Evolutionary conservation across 225 moss, liverwort and hornwort species (phyloP).

Genomic region (Polytrichum commune): DNA sequence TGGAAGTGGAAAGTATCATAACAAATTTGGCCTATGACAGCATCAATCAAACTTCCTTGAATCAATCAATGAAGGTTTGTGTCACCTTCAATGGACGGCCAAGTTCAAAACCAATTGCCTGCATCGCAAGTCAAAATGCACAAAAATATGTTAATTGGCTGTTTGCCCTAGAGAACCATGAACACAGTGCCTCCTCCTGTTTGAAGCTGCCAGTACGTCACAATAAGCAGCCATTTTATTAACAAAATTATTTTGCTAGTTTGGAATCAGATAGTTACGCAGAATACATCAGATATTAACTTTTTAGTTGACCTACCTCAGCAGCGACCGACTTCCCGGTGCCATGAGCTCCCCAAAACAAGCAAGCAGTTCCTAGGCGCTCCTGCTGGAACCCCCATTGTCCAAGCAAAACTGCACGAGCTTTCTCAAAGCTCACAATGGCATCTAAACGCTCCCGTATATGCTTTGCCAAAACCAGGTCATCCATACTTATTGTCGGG

Average conservation of each 20-base stretch:
- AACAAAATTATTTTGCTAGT: no score
- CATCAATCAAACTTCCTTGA: no score
- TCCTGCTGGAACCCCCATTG: slow-evolving; percentile 68
- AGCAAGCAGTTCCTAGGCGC: slow-evolving; percentile 54
- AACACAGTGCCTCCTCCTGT: no score
- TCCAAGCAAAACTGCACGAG: slow-evolving; percentile 55
- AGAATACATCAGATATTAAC: no score
- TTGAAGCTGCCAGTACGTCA: no score
- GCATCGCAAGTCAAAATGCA: slow-evolving; percentile 9
- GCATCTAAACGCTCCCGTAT: slow-evolving; percentile 58
- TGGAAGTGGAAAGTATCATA: no score
- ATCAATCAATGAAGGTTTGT: no score
- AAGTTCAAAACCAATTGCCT: slow-evolving; percentile 65
- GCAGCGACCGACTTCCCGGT: slow-evolving; percentile 60
- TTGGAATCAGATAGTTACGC: no score
- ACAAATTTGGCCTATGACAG: no score
- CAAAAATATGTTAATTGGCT: background rate
- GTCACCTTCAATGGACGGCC: slow-evolving; percentile 65
- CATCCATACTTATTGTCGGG: slow-evolving; percentile 59
- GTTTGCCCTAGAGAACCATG: no score
- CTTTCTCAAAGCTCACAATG: slow-evolving; percentile 53
- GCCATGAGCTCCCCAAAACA: slow-evolving; percentile 66
- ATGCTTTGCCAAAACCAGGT: slow-evolving; percentile 36
- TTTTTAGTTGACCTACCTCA: slow-evolving; percentile 20
- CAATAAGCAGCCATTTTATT: no score